phyloP scores from a whole-genome alignment of 352 stramenopile genomes.

The Peronosclerospora sorghi region DNA sequence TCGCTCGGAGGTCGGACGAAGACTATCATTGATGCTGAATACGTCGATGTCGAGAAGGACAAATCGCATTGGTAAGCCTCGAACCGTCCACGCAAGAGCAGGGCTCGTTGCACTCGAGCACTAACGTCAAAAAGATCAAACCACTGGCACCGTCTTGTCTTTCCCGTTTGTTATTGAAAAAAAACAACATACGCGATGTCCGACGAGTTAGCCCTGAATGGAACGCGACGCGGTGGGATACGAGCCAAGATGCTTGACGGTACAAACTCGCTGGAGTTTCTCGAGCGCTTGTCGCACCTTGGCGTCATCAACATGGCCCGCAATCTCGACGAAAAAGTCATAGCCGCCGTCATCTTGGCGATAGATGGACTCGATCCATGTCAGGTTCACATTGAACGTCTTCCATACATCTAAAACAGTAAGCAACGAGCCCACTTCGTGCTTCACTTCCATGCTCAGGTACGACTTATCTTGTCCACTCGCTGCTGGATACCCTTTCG shows the following conservation, averaged over 20 bases:
- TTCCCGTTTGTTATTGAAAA: neutral
- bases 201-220: conserved; percentile 24
- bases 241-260: conserved; percentile 69
- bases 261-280: conserved; percentile 43
- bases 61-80: conserved; percentile 16
- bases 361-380: conserved; percentile 81
- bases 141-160: too few species aligned
- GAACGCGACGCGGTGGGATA: conserved; percentile 54
- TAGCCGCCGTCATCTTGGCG: conserved; percentile 57
- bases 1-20: conserved; percentile 24
- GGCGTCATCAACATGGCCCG: conserved; percentile 60
- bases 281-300: conserved; percentile 48
- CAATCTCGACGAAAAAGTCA: conserved; percentile 81
- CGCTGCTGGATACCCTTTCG: conserved; percentile 44
- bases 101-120: too few species aligned
- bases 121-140: too few species aligned
- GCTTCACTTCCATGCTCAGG: conserved; percentile 76
- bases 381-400: conserved; percentile 67
- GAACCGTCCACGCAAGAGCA: too few species aligned
- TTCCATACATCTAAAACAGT: conserved; percentile 77
- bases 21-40: conserved; percentile 64
- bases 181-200: neutral
- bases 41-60: conserved; percentile 39
- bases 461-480: conserved; percentile 78
- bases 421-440: conserved; percentile 80